Base-by-base conservation (phyloP, 2,329 filamentous ascomycete genomes). In the Arthroderma sp. region DNA sequence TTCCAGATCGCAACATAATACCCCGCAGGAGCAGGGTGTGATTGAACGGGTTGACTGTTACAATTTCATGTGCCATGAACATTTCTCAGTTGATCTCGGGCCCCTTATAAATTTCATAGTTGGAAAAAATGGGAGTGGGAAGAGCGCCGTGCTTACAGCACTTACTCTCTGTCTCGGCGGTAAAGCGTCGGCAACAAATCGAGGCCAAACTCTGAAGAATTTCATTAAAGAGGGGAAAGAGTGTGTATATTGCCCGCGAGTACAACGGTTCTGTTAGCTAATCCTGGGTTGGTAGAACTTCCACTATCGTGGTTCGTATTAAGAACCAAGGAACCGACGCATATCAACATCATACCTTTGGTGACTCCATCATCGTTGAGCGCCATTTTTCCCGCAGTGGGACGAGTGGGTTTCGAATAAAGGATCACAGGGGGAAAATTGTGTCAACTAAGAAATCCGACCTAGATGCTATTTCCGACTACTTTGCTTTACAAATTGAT, bases 91-190 rank as follows among this genome's bases (percentile, higher is more conserved):
- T 48, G 76, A 83, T 46, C 72, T 98, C n/a, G 91, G 91, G 0
- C 91, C 91, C 0, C 70, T 95, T 33, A 93, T 98, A 62, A 98
- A 98, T 64, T 98, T 98, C 64, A 88, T 98, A 49, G 88, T 95
- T 45, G 91, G 91, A 10, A 87, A 94, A 62, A 98, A 98, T 59
- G 91, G 91, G 30, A 96, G 89, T 59, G 91, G 91, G 32, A 98
- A 98, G 68, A 98, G 91, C 61, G 91, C 91, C 2, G 83, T 96
- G 9, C 68, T 98, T 29, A 96, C 91, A 0, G 91, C 87, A 4
- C 77, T 98, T 51, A 94, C 87, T 0, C 73, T 98, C 31, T 96
- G 91, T 57, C 72, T 98, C n/a, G 91, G 91, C 48, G 89, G 85
- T 15, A 96, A 95, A 62, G 88, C 91, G 1, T 85, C 85, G 44